Conservation (phyloP, 805 yeast species). For the Hanseniaspora meyeri region DNA sequence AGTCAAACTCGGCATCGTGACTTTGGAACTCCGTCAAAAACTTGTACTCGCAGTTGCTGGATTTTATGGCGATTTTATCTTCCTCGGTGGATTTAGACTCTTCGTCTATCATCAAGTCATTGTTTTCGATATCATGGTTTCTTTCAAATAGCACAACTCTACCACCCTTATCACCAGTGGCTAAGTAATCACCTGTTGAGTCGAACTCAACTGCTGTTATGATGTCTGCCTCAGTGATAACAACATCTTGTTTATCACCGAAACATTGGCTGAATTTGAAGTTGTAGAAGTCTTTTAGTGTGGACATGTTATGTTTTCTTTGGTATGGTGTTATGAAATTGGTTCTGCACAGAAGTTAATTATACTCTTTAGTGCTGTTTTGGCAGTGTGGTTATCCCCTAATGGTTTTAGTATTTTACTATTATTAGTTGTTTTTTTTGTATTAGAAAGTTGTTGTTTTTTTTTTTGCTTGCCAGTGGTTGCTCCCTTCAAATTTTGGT, state of each 20-base stretch:
- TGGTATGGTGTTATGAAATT: not conserved
- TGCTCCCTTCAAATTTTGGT: not conserved
- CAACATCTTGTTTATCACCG: conserved; percentile 97
- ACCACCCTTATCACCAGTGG: conserved; percentile 98
- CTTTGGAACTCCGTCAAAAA: conserved; percentile 94
- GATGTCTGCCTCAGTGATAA: conserved; percentile 92
- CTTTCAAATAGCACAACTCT: conserved; percentile 92
- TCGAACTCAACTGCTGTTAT: conserved; percentile 95
- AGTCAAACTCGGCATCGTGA: conserved; percentile 98
- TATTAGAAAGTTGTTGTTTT: not conserved
- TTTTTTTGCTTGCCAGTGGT: not conserved
- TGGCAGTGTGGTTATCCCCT: not conserved
- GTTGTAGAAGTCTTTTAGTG: conserved; percentile 21
- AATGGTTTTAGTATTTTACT: no score
- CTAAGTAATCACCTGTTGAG: conserved; percentile 84
- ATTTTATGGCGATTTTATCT: conserved; percentile 22
- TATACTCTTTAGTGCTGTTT: not conserved
- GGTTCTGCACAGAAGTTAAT: not conserved
- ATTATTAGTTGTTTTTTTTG: not conserved
- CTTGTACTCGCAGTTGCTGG: conserved; percentile 63
- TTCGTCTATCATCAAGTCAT: conserved; percentile 11
- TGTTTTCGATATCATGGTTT: conserved; percentile 41
- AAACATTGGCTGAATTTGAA: conserved; percentile 87
- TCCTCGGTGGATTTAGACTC: not conserved
- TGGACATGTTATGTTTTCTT: conserved; percentile 16